Conservation (phyloP, 768 basidiomycete genomes). For the Kwoniella sp. region DNA sequence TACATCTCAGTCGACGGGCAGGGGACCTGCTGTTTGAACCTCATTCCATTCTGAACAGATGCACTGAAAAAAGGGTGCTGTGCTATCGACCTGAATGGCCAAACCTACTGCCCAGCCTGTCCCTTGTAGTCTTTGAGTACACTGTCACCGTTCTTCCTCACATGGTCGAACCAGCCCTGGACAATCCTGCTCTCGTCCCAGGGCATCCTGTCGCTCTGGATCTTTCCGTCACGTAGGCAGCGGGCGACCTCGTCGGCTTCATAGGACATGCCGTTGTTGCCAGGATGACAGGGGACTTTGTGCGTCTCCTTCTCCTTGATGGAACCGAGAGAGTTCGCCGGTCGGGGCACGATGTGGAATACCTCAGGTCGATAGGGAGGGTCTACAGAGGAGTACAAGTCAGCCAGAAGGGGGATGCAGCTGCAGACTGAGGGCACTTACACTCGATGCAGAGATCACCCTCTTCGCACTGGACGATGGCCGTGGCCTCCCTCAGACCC, state of each 20-base stretch:
- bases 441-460: slow-evolving; percentile 68
- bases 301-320: slow-evolving; percentile 67
- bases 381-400: slow-evolving; percentile 18
- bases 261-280: slow-evolving; percentile 76
- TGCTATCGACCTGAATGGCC: background rate
- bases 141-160: slow-evolving; percentile 68
- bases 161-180: slow-evolving; percentile 85
- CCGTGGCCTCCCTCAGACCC: slow-evolving; percentile 33
- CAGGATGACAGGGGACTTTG: slow-evolving; percentile 51
- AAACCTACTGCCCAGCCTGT: slow-evolving; percentile 24
- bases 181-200: slow-evolving; percentile 77
- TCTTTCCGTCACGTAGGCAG: slow-evolving; percentile 72
- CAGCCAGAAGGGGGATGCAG: too few species aligned
- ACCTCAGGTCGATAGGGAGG: slow-evolving; percentile 36
- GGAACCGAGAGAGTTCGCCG: slow-evolving; percentile 47
- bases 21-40: background rate
- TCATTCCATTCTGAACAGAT: background rate
- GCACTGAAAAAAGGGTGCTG: too few species aligned
- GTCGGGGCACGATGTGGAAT: slow-evolving; percentile 43
- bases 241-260: slow-evolving; percentile 86
- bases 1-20: background rate
- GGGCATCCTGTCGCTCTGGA: slow-evolving; percentile 73
- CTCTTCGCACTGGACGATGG: slow-evolving; percentile 70
- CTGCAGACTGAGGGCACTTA: slow-evolving; percentile 35
- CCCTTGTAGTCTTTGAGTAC: slow-evolving; percentile 57